Base-by-base conservation (phyloP, 306 rosid genomes). In the Rubus idaeus region DNA sequence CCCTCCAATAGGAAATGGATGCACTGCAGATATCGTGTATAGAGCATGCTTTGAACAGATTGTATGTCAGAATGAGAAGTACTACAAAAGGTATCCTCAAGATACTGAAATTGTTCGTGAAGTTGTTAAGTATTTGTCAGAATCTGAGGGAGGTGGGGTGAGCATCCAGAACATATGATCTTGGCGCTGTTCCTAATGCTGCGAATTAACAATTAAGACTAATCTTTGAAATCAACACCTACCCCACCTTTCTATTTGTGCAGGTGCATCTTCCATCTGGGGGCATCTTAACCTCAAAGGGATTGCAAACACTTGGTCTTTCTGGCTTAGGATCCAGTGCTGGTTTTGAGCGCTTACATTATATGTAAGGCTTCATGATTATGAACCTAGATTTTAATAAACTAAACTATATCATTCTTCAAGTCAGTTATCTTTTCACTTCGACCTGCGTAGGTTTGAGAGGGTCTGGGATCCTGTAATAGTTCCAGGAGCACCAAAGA, bases 201-300 rank as follows among this genome's bases (percentile, higher is more conserved):
- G 71, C 82, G 78, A 75, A 70, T 44, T 30, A 26, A 21, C 39
- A 13, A 11, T 61, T 66, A 10, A 71, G 79, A 47, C 12, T 46
- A 18, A 61, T 47, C 68, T 26, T 79, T 75, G 60, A 76, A 69
- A 68, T 70, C 79, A 18, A 26, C 50, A 42, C 64, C 62, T 76
- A 35, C 45, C 42, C 42, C 51, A 42, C 68, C 77, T 50, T 50
- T 88, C 69, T 75, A 75, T 74, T 85, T 74, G 23, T 45, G 53
- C 46, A 95, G 97, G 89, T 92, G 75, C 75, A 71, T 53, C 99
- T 95, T 90, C 99, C 99, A 75, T 95, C 96, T 20, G 97, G 99
- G 18, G 97, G 99, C 71, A 76, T 88, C 76, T 85, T 95, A 81
- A 92, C 97, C 50, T 89, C 99, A 75, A 92, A 80, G 80, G 96